Evolutionary conservation across 805 yeast genomes (phyloP).

Genomic region (Ogataea wickerhamii): DNA sequence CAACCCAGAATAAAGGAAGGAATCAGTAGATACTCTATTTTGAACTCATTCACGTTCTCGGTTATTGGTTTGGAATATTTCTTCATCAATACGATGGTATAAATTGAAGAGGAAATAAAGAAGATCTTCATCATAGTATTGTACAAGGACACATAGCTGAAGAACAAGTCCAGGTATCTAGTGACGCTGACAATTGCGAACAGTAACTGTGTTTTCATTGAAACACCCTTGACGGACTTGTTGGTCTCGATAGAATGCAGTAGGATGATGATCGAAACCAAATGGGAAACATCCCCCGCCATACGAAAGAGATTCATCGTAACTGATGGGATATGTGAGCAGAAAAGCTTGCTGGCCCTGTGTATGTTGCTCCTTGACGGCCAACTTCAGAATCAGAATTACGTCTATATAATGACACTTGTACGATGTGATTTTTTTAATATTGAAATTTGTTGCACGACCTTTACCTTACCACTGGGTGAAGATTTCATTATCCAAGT

Average conservation of each 20-base stretch:
- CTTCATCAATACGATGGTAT: constrained; percentile 69
- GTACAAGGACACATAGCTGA: constrained; percentile 62
- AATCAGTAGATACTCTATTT: constrained; percentile 62
- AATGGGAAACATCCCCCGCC: constrained; percentile 71
- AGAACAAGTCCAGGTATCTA: constrained; percentile 65
- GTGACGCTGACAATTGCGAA: constrained; percentile 71
- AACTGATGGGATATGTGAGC: too few relatives aligned
- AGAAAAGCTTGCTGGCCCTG: background rate
- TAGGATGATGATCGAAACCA: constrained; percentile 72
- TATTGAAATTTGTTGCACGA: background rate
- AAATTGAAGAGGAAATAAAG: constrained; percentile 71
- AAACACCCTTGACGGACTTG: constrained; percentile 74
- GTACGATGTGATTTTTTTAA: background rate
- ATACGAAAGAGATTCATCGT: constrained; percentile 40
- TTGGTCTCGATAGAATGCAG: constrained; percentile 64
- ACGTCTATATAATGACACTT: background rate
- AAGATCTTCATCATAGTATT: constrained; percentile 78
- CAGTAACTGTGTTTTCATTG: constrained; percentile 81
- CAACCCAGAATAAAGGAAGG: constrained; percentile 57
- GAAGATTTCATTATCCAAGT: background rate
- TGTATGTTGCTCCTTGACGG: background rate
- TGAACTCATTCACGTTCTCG: constrained; percentile 67
- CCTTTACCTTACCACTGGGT: background rate
- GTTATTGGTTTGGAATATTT: constrained; percentile 59
- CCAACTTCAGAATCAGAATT: background rate